Evolutionary conservation across 805 yeast species (phyloP).

Genomic region (Pichia nakasei): DNA sequence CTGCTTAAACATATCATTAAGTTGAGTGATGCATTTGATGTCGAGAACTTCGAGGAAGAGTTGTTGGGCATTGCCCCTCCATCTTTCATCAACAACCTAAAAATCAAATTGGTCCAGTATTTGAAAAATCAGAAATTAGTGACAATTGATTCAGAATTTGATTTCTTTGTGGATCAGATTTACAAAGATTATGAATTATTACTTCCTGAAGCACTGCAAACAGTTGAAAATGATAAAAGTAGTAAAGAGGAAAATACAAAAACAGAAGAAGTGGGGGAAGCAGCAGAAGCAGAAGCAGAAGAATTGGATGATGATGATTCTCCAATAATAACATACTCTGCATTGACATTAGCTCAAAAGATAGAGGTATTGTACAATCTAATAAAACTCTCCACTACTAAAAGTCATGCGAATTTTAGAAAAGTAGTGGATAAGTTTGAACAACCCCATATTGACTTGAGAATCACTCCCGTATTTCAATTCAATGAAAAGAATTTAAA

Average conservation of each 20-base stretch:
- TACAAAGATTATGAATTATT: conserved; percentile 9
- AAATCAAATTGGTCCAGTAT: conserved; percentile 32
- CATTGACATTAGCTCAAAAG: conserved; percentile 36
- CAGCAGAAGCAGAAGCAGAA: conserved; percentile 4
- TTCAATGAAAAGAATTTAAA: conserved; percentile 8
- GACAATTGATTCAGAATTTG: conserved; percentile 23
- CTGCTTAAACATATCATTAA: conserved; percentile 43
- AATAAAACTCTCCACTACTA: conserved; percentile 30
- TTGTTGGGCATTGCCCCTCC: conserved; percentile 37
- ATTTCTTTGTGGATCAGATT: conserved; percentile 15
- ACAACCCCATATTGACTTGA: conserved; percentile 20
- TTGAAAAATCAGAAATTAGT: conserved; percentile 30
- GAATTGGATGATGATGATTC: conserved; percentile 4
- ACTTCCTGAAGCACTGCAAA: conserved; percentile 7
- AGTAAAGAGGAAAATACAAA: conserved; percentile 5
- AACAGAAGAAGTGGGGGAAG: conserved; percentile 2
- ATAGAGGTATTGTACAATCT: conserved; percentile 40
- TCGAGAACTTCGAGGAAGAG: conserved; percentile 55
- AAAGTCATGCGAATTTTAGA: conserved; percentile 38
- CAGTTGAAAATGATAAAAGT: conserved; percentile 4
- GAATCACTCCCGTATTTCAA: conserved; percentile 17
- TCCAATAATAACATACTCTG: conserved; percentile 14
- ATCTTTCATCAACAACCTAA: conserved; percentile 33
- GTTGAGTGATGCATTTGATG: conserved; percentile 46
- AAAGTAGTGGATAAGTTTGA: conserved; percentile 35